Evolutionary conservation across 2,329 filamentous ascomycete species (phyloP).

Genomic region (Fusarium sterilihyphosum): DNA sequence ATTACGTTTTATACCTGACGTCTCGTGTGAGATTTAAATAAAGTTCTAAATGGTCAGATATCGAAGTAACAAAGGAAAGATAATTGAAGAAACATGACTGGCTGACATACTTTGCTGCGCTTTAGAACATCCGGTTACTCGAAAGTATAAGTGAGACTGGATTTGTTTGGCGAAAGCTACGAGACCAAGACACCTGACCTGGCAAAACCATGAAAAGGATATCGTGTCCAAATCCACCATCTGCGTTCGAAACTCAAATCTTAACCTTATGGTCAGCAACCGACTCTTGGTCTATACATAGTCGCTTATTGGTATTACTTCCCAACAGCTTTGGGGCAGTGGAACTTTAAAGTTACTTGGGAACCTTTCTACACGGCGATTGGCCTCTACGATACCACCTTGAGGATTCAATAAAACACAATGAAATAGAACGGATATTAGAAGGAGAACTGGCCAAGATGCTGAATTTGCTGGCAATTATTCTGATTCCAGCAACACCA

Average conservation of each 20-base stretch:
- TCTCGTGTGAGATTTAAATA: rapidly evolving
- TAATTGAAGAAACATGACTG: neutral
- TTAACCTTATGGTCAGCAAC: neutral
- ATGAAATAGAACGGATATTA: too few relatives aligned
- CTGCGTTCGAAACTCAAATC: neutral
- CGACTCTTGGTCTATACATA: too few relatives aligned
- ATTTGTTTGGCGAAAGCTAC: too few relatives aligned
- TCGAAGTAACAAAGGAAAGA: rapidly evolving
- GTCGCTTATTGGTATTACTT: neutral
- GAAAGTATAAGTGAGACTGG: neutral
- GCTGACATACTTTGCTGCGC: rapidly evolving
- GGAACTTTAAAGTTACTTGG: neutral
- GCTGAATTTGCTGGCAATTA: rapidly evolving
- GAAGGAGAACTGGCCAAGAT: neutral
- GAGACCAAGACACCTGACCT: too few relatives aligned
- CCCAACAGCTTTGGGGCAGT: neutral
- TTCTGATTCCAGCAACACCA: rapidly evolving
- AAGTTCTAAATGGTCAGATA: neutral
- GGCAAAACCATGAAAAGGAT: rapidly evolving
- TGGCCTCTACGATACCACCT: rapidly evolving
- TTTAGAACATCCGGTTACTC: rapidly evolving
- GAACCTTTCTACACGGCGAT: neutral
- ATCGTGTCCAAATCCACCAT: too few relatives aligned
- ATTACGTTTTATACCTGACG: rapidly evolving
- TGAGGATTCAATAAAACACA: too few relatives aligned